Percentiles rank a stretch among this genome's conserved stretches.
Evolutionary conservation across 768 basidiomycete species (phyloP).

Genomic region (Kwoniella heveanensis): DNA sequence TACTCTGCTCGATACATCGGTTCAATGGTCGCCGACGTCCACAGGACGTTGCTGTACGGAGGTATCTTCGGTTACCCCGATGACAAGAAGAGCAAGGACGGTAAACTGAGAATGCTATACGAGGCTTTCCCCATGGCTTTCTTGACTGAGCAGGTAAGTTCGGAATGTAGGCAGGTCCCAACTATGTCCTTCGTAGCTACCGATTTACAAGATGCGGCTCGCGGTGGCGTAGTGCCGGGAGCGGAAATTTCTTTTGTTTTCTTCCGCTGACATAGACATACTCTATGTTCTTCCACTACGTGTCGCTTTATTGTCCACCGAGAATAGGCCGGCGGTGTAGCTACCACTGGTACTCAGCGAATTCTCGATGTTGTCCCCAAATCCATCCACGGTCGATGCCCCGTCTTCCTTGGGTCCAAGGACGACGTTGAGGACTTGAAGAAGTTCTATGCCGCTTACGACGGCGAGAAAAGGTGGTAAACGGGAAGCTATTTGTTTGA

Average conservation of each 20-base stretch:
- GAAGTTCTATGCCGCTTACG: conserved; percentile 70
- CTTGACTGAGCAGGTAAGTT: conserved; percentile 71
- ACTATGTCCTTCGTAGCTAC: too few species aligned
- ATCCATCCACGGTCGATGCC: conserved; percentile 84
- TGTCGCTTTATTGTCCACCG: too few species aligned
- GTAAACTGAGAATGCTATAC: conserved; percentile 87
- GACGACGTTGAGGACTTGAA: conserved; percentile 90
- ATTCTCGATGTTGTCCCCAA: conserved; percentile 89
- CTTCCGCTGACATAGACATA: too few species aligned
- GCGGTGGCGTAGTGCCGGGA: too few species aligned
- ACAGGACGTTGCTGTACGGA: conserved; percentile 87
- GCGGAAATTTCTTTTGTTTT: too few species aligned
- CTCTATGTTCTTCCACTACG: too few species aligned
- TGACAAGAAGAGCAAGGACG: conserved; percentile 92
- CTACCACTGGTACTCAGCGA: conserved; percentile 90
- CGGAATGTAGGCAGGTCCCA: too few species aligned
- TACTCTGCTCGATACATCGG: conserved; percentile 72
- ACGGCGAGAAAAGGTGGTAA: conserved; percentile 50
- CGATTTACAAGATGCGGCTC: too few species aligned
- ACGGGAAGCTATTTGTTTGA: background rate
- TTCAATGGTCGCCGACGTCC: conserved; percentile 97
- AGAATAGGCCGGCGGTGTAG: conserved; percentile 79
- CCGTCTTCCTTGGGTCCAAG: conserved; percentile 88
- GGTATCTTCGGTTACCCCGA: conserved; percentile 98
- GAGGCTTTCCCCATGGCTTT: conserved; percentile 99